phyloP scores from a whole-genome alignment of 768 basidiomycete genomes.

The Lactifluus hygrophoroides region DNA sequence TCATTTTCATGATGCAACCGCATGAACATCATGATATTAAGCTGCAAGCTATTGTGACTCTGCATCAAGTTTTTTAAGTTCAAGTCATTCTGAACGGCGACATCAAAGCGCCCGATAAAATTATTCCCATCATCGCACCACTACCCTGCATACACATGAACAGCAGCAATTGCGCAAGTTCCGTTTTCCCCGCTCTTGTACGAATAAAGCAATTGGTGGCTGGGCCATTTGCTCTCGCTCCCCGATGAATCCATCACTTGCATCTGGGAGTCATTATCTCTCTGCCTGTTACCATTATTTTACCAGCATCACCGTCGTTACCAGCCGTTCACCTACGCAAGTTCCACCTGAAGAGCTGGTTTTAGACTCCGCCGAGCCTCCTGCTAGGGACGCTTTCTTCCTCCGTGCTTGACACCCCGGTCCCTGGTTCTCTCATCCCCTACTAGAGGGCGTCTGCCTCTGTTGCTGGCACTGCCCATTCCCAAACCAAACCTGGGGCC shows the following conservation, averaged over 20 bases:
- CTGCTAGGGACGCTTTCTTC: slow-evolving; percentile 36
- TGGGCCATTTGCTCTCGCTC: slow-evolving; percentile 72
- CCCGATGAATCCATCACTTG: slow-evolving; percentile 51
- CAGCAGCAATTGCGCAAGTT: too few relatives aligned
- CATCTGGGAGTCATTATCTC: slow-evolving; percentile 70
- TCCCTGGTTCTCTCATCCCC: slow-evolving; percentile 48
- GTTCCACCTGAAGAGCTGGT: not conserved
- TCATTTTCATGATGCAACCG: too few relatives aligned
- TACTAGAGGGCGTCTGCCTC: slow-evolving; percentile 56
- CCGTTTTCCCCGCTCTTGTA: too few relatives aligned
- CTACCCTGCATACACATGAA: too few relatives aligned
- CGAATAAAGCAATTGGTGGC: slow-evolving; percentile 17
- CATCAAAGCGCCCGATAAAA: too few relatives aligned
- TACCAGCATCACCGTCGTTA: not conserved
- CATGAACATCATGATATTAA: too few relatives aligned
- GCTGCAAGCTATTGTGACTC: too few relatives aligned
- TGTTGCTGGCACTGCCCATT: slow-evolving; percentile 23
- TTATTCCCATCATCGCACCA: too few relatives aligned
- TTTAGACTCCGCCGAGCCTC: slow-evolving; percentile 12
- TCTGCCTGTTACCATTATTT: slow-evolving; percentile 23
- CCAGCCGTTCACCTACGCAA: not conserved
- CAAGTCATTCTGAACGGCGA: too few relatives aligned
- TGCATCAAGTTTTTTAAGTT: too few relatives aligned
- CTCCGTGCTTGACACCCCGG: slow-evolving; percentile 37
- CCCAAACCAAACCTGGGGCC: slow-evolving; percentile 1